Evolutionary conservation across 176 grass and related monocot genomes (phyloP), one percentile per base, ranked within the genome.

Genomic region (Chrysopogon serrulatus): DNA sequence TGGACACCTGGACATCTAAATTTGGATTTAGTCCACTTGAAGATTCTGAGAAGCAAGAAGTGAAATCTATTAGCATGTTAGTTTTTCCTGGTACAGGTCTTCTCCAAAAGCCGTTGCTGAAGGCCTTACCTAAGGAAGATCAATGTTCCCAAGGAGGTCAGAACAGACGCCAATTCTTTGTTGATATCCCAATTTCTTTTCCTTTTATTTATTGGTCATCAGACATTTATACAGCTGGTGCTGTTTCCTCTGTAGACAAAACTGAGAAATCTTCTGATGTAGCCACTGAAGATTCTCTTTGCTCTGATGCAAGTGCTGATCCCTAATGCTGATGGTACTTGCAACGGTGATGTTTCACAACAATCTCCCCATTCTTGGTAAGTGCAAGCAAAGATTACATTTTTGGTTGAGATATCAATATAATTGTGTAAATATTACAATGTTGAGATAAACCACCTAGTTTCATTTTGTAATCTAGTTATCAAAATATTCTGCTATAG

Each of bases 21-120:
- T 99, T 99, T 85, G 96, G 93, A 67, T 99, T 99, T 82, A 85
- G 82, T 66, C 83, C 87, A 62, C 93, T 99, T 18, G 91, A 96
- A 78, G 90, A 45, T 77, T 88, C 87, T 81, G 35, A 91, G 23
- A 87, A 90, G 86, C 59, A 94, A 85, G 96, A 96, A 76, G 49
- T 96, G 74, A 89, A 81, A 82, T 96, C 90, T 43, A 72, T 90
- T 76, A 99, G 82, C 81, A 92, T 99, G 79, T 76, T 99, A 81
- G 93, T 96, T 75, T 99, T 96, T 86, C 93, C 96, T 86, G 85
- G 86, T 67, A 96, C 93, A 47, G 89, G 96, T 92, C 93, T 96
- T 86, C 90, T 99, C 79, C 89, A 94, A 71, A 99, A 99, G 81
- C 60, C 89, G 71, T 70, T 99, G 88, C 68, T 87, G 54, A 91